phyloP scores from a whole-genome alignment of 805 yeast genomes.

The Nematodospora valgi region DNA sequence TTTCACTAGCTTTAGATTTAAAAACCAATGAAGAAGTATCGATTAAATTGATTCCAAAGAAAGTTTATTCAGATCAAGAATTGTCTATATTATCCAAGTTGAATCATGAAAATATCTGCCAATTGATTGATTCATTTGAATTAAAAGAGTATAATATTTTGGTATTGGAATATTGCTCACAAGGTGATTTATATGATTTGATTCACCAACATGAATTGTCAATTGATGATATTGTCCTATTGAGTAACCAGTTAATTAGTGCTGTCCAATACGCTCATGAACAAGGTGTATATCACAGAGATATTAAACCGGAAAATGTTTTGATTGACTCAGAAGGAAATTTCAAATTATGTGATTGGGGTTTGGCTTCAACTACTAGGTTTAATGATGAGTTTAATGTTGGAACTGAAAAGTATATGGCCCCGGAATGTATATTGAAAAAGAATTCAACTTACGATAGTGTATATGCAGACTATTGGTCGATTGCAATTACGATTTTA shows the following conservation, averaged over 20 bases:
- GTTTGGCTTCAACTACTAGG: conserved; percentile 49
- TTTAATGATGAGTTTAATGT: conserved; percentile 35
- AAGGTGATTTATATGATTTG: conserved; percentile 67
- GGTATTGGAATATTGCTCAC: conserved; percentile 63
- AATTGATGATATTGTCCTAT: conserved; percentile 28
- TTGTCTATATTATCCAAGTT: conserved; percentile 37
- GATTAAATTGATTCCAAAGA: conserved; percentile 45
- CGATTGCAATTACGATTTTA: conserved; percentile 49
- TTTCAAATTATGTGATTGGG: conserved; percentile 73
- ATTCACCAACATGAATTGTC: conserved; percentile 23
- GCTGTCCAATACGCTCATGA: conserved; percentile 57
- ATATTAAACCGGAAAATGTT: conserved; percentile 71
- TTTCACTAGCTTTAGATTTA: conserved; percentile 48
- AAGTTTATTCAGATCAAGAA: conserved; percentile 28
- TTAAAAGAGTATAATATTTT: conserved; percentile 47
- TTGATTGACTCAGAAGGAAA: conserved; percentile 48
- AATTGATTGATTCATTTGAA: conserved; percentile 55
- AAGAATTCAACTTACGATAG: conserved; percentile 25
- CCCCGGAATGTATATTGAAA: conserved; percentile 45
- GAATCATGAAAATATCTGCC: conserved; percentile 53
- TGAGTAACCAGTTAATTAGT: conserved; percentile 47
- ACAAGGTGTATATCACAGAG: conserved; percentile 63
- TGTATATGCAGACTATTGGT: conserved; percentile 51
- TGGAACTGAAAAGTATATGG: conserved; percentile 61
- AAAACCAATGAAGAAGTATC: conserved; percentile 39